Base-by-base conservation (phyloP, 2,329 filamentous ascomycete genomes). In the Didymella arachidicola region DNA sequence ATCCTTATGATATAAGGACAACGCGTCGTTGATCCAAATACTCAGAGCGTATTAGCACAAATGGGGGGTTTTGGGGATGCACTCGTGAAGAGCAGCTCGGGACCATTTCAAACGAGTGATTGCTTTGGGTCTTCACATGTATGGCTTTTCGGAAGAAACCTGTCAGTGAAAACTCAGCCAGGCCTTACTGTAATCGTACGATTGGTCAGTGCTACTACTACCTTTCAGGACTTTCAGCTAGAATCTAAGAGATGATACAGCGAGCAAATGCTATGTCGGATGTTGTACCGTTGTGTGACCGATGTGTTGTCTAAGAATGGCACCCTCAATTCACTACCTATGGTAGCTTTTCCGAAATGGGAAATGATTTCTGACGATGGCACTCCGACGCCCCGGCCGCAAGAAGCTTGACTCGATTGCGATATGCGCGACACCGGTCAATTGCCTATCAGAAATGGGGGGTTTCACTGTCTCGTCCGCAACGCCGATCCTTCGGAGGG, bases 321-420 rank as follows among this genome's bases (percentile, higher is more conserved):
- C 22, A 27, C 19, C 30, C 45, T 36, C 7, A 18, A 22, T 49
- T 49, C 34, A 49, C 47, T n/a, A 30, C 32, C n/a, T 41, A 22
- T 22, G 22, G 3, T 2, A 3, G 22, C 2, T 30, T 29, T 45
- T 32, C 50, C 11, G 19, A 46, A 39, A n/a, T 26, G 27, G 42
- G 10, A 39, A 46, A 32, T 27, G 46, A 26, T 19, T 16, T 10
- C 32, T 22, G 32, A 36, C 16, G 2, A 27, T 43, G 25, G 12
- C 14, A 43, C 22, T 43, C 36, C 43, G 32, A 26, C 34, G 41
- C 27, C 18, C 18, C 25, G 34, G 43, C 26, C 19, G 27, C 26
- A 26, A 32, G 42, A 29, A 36, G 51, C 51, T 54, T 54, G 43
- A 54, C 43, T 30, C 43, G 16, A 54, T 27, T 12, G 19, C 25